Conservation (phyloP, 768 basidiomycete genomes). For the Leucosporidium creatinivorum region DNA sequence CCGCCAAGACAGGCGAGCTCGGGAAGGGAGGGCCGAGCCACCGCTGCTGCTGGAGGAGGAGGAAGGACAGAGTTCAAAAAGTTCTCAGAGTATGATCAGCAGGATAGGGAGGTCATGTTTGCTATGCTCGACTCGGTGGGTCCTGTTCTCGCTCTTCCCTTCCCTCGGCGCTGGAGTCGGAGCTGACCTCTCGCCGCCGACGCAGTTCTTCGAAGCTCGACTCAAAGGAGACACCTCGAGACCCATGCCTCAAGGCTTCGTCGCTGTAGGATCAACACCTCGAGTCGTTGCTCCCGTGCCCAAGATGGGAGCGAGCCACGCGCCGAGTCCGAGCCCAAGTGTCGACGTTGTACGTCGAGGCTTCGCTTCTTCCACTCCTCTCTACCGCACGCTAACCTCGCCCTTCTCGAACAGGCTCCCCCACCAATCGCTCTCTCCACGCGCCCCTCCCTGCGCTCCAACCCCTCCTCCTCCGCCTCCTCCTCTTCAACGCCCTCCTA, state of each 20-base stretch:
- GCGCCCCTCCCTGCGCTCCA: background rate
- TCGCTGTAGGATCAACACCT: too few species aligned
- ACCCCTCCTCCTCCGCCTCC: background rate
- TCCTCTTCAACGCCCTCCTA: conserved; percentile 11
- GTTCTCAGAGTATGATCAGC: conserved; percentile 16
- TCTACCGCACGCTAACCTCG: too few species aligned
- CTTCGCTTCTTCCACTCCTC: background rate
- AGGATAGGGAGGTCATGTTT: conserved; percentile 23
- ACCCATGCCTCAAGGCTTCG: too few species aligned
- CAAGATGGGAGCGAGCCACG: background rate
- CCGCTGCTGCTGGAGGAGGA: background rate
- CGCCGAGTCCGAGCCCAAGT: background rate
- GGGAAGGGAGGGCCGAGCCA: background rate
- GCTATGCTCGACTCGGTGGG: conserved; percentile 13
- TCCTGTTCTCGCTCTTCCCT: background rate
- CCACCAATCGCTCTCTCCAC: background rate
- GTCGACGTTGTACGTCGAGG: background rate
- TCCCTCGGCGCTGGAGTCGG: background rate
- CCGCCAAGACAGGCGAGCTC: too few species aligned
- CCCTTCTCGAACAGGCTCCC: background rate
- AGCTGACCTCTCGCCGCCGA: background rate
- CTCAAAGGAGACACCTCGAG: too few species aligned
- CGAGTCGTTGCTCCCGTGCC: too few species aligned
- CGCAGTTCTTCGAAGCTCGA: conserved; percentile 5
- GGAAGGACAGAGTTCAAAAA: background rate